Evolutionary conservation across 108 stramenopile genomes (phyloP).

Genomic region (Mediolabrus comicus): DNA sequence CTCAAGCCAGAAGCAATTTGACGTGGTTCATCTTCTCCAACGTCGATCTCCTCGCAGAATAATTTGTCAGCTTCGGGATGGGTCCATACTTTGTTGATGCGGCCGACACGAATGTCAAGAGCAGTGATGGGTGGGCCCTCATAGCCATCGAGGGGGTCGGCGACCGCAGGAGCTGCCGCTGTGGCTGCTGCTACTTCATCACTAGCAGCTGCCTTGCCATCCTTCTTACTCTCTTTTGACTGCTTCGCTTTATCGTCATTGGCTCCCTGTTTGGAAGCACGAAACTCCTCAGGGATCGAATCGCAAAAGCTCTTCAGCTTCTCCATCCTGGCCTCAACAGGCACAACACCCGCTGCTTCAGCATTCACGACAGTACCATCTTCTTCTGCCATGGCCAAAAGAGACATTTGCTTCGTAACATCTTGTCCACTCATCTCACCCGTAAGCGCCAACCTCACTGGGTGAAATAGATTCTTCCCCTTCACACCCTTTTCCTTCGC

Average conservation of each 20-base stretch:
- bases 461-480: constrained; percentile 94
- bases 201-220: constrained; percentile 7
- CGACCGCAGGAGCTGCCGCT: constrained; percentile 12
- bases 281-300: constrained; percentile 79
- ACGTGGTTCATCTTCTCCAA: constrained; percentile 93
- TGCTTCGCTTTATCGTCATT: constrained; percentile 8
- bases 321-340: constrained; percentile 61
- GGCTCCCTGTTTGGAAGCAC: constrained; percentile 25
- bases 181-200: constrained; percentile 2
- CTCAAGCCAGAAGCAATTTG: constrained; percentile 92
- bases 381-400: constrained; percentile 68
- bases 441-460: constrained; percentile 90
- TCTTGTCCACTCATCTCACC: constrained; percentile 97
- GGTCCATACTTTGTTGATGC: constrained; percentile 90
- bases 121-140: constrained; percentile 86
- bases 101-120: constrained; percentile 91
- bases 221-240: constrained; percentile 11
- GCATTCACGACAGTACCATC: constrained; percentile 61
- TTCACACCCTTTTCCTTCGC: constrained; percentile 86
- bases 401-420: constrained; percentile 90
- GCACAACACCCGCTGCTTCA: constrained; percentile 60
- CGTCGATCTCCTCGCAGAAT: constrained; percentile 98
- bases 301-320: constrained; percentile 69
- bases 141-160: constrained; percentile 72
- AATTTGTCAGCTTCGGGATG: constrained; percentile 97